Conservation (phyloP, 148 eudicot species). For the Camellia granthamiana region DNA sequence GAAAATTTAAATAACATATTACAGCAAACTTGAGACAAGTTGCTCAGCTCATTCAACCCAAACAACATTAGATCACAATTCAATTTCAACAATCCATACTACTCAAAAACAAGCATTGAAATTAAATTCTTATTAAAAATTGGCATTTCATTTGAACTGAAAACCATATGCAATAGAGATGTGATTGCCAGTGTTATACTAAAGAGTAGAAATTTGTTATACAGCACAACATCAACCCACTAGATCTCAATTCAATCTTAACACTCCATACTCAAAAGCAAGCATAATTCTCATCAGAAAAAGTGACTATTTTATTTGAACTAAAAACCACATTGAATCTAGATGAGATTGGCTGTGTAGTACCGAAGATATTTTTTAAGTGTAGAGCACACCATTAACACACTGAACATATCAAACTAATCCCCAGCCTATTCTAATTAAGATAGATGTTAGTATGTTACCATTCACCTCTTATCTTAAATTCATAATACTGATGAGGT, state of each 20-base stretch:
- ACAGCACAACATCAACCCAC: background rate
- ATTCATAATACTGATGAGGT: background rate
- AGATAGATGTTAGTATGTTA: background rate
- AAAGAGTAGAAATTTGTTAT: background rate
- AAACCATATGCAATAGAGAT: constrained; percentile 5
- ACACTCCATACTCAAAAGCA: background rate
- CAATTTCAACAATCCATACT: background rate
- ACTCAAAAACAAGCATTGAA: background rate
- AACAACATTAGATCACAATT: background rate
- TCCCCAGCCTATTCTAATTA: background rate
- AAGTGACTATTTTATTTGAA: background rate
- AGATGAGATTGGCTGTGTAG: background rate
- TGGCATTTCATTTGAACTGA: background rate
- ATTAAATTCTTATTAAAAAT: background rate
- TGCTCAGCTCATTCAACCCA: background rate
- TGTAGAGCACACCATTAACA: background rate
- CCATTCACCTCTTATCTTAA: background rate
- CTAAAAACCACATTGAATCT: background rate
- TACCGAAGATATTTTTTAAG: background rate
- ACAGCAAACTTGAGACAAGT: background rate
- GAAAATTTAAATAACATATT: background rate
- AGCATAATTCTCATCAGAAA: background rate
- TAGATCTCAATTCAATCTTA: too few species aligned
- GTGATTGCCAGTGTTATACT: background rate
- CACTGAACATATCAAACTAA: background rate